phyloP scores from a whole-genome alignment of 257 asterid genomes.

The Solanum chiquidenum region DNA sequence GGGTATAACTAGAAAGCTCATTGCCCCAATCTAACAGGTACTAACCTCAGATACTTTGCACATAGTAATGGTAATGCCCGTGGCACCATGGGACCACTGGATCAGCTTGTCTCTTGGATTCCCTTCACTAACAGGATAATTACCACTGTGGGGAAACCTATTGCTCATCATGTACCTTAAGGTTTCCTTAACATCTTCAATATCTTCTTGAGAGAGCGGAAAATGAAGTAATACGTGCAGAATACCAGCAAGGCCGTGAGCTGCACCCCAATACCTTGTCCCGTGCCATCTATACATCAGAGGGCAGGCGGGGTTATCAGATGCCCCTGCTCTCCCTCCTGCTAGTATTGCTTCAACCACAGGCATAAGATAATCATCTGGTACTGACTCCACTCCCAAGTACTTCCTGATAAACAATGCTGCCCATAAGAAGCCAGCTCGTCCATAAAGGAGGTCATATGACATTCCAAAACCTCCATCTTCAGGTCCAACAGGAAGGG shows the following conservation, averaged over 20 bases:
- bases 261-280: conserved; percentile 86
- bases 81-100: conserved; percentile 83
- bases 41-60: conserved; percentile 72
- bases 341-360: conserved; percentile 62
- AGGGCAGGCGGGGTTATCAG: conserved; percentile 43
- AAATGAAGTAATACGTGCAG: conserved; percentile 56
- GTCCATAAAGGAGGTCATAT: conserved; percentile 58
- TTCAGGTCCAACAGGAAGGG: conserved; percentile 70
- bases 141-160: conserved; percentile 64
- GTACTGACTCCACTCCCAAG: conserved; percentile 36
- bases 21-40: not conserved
- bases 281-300: conserved; percentile 91
- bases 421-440: conserved; percentile 79
- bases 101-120: conserved; percentile 70
- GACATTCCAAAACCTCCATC: conserved; percentile 86
- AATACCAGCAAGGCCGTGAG: conserved; percentile 79
- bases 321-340: conserved; percentile 69
- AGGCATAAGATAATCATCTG: conserved; percentile 43
- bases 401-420: conserved; percentile 51
- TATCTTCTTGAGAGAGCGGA: conserved; percentile 25
- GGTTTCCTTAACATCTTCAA: conserved; percentile 51
- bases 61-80: conserved; percentile 56
- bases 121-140: conserved; percentile 78
- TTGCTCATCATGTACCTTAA: conserved; percentile 76
- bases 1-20: not conserved